These are phyloP conservation scores for Penicillium corylophilum DNA, from an alignment of 2,329 filamentous ascomycete genomes.

Conservation along the genomic window DNA sequence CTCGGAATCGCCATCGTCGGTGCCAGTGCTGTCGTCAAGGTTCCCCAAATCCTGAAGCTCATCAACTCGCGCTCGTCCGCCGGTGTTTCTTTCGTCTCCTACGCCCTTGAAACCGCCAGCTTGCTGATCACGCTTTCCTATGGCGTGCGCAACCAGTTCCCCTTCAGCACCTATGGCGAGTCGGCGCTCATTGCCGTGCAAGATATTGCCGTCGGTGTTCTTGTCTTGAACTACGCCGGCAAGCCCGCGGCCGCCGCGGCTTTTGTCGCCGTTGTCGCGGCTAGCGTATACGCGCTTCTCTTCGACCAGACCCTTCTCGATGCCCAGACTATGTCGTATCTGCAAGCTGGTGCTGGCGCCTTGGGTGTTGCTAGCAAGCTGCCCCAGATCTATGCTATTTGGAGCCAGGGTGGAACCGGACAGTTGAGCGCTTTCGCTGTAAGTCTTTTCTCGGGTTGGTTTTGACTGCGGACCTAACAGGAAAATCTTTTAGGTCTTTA, in stretches of 20 bases:
- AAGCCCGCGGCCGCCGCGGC: slow-evolving; percentile 66
- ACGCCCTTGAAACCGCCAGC: slow-evolving; percentile 84
- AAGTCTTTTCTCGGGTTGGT: slow-evolving; percentile 42
- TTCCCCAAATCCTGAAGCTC: slow-evolving; percentile 95
- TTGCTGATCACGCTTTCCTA: slow-evolving; percentile 91
- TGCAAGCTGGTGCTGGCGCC: slow-evolving; percentile 81
- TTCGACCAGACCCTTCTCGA: slow-evolving; percentile 61
- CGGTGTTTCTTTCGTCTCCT: slow-evolving; percentile 85
- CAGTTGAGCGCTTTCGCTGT: slow-evolving; percentile 96
- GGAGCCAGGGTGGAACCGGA: slow-evolving; percentile 80
- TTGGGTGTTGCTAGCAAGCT: slow-evolving; percentile 87
- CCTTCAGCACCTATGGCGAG: slow-evolving; percentile 96
- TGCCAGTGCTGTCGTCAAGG: slow-evolving; percentile 87
- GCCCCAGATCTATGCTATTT: slow-evolving; percentile 88
- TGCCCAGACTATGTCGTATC: slow-evolving; percentile 65
- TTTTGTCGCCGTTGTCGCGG: slow-evolving; percentile 75
- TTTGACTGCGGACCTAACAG: background rate
- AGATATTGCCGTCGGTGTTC: slow-evolving; percentile 82
- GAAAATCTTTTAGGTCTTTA: slow-evolving; percentile 72
- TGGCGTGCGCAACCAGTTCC: slow-evolving; percentile 85
- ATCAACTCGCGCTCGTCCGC: slow-evolving; percentile 74
- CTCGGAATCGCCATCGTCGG: slow-evolving; percentile 92
- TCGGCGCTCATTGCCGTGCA: slow-evolving; percentile 87
- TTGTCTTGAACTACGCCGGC: slow-evolving; percentile 82
- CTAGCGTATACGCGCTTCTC: slow-evolving; percentile 68